Evolutionary conservation across 129 eudicot genomes (phyloP).

Genomic region (Artemisia annua): DNA sequence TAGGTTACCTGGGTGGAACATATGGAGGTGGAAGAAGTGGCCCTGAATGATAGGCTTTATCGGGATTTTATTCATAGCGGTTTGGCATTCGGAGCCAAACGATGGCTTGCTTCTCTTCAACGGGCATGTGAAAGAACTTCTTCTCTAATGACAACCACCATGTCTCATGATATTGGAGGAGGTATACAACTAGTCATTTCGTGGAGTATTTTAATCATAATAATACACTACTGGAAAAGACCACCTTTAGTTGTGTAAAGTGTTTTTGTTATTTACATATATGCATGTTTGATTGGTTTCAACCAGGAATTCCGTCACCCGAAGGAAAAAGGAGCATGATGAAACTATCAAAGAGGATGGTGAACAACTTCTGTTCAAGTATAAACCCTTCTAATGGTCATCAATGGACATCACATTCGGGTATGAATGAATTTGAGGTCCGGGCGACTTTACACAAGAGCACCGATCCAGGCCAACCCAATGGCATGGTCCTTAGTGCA

Average conservation of each 20-base stretch:
- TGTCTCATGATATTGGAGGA: constrained; percentile 56
- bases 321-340: constrained; percentile 71
- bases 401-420: constrained; percentile 46
- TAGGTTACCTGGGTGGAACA: constrained; percentile 79
- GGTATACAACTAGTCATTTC: constrained; percentile 25
- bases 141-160: constrained; percentile 29
- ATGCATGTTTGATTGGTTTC: not conserved
- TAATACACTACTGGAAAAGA: not conserved
- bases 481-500: constrained; percentile 57
- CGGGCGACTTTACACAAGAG: constrained; percentile 48
- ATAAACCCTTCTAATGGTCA: constrained; percentile 44
- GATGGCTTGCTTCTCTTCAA: constrained; percentile 66
- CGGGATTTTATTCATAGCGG: constrained; percentile 47
- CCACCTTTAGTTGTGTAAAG: not conserved
- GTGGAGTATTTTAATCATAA: too few species aligned
- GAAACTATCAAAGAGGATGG: constrained; percentile 67
- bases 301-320: constrained; percentile 43
- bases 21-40: constrained; percentile 49
- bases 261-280: not conserved
- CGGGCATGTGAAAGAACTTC: constrained; percentile 52
- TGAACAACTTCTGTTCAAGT: constrained; percentile 56
- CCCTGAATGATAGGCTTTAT: constrained; percentile 43
- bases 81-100: constrained; percentile 56
- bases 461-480: constrained; percentile 53
- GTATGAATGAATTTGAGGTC: constrained; percentile 47